These are phyloP conservation scores for Aspergillus saccharolyticus DNA, from an alignment of 495 filamentous ascomycete species.

Conservation along the genomic window DNA sequence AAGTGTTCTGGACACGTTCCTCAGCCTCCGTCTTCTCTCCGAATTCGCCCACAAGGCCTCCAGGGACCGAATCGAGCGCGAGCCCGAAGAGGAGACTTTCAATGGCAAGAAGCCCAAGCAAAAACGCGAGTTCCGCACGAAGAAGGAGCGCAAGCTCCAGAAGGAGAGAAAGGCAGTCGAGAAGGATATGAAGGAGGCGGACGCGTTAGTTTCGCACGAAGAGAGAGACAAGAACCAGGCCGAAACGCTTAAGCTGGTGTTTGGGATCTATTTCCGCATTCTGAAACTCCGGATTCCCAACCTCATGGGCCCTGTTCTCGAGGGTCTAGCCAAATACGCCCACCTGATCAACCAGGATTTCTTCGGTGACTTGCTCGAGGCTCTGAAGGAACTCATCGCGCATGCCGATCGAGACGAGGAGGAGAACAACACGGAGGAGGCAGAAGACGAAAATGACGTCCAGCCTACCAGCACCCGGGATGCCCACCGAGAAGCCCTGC, in stretches of 20 bases:
- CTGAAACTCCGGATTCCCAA: slow-evolving; percentile 68
- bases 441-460: slow-evolving; percentile 40
- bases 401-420: slow-evolving; percentile 53
- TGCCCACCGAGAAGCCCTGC: slow-evolving; percentile 75
- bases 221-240: slow-evolving; percentile 88
- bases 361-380: slow-evolving; percentile 93
- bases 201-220: slow-evolving; percentile 84
- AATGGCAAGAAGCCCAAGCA: slow-evolving; percentile 62
- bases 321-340: slow-evolving; percentile 86
- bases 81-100: slow-evolving; percentile 34
- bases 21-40: slow-evolving; percentile 79
- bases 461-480: slow-evolving; percentile 46
- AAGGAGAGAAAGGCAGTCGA: slow-evolving; percentile 81
- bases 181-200: slow-evolving; percentile 90
- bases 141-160: slow-evolving; percentile 64
- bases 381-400: slow-evolving; percentile 82
- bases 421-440: slow-evolving; percentile 43
- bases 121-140: slow-evolving; percentile 72
- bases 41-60: slow-evolving; percentile 85
- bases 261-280: slow-evolving; percentile 90
- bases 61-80: slow-evolving; percentile 61
- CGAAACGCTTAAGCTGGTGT: slow-evolving; percentile 92
- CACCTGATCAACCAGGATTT: slow-evolving; percentile 98
- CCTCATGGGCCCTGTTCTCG: slow-evolving; percentile 89
- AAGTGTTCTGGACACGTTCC: slow-evolving; percentile 81